Evolutionary conservation across 805 yeast species (phyloP).

Genomic region (Yarrowia osloensis): DNA sequence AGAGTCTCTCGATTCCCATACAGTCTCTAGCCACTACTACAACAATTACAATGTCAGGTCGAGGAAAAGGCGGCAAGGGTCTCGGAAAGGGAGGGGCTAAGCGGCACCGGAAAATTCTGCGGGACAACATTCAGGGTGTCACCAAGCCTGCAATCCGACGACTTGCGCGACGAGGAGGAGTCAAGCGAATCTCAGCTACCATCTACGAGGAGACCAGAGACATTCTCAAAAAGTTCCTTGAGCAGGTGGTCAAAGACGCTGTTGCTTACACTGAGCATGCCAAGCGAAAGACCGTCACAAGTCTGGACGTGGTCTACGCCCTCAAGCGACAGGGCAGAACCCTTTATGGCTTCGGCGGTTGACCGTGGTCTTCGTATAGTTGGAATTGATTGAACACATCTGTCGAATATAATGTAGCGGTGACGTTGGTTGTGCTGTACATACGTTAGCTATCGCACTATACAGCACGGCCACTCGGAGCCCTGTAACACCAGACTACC

Average conservation of each 20-base stretch:
- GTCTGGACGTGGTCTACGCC: constrained; percentile 97
- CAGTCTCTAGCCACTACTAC: constrained; percentile 11
- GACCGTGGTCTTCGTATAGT: too few relatives aligned
- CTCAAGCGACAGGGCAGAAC: constrained; percentile 99
- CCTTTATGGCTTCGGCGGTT: constrained; percentile 99
- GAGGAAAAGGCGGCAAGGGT: constrained; percentile 99
- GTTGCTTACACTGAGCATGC: constrained; percentile 99
- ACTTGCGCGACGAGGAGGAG: constrained; percentile 99
- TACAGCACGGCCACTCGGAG: too few relatives aligned
- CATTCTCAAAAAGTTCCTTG: constrained; percentile 92
- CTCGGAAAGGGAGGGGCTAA: constrained; percentile 99
- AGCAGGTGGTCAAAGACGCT: constrained; percentile 97
- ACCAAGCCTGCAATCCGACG: constrained; percentile 99
- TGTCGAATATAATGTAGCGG: too few relatives aligned
- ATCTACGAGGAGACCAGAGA: constrained; percentile 98
- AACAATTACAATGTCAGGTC: constrained; percentile 78
- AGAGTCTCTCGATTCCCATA: constrained; percentile 14
- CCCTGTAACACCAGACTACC: too few relatives aligned
- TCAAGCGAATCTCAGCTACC: constrained; percentile 97
- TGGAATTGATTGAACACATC: too few relatives aligned
- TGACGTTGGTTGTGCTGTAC: too few relatives aligned
- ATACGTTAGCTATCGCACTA: too few relatives aligned
- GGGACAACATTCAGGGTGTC: constrained; percentile 99
- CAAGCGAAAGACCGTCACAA: constrained; percentile 99
- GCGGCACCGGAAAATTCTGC: constrained; percentile 98